These are phyloP conservation scores for Syzygium grande DNA, from an alignment of 345 rosid genomes.

Conservation along the genomic window DNA sequence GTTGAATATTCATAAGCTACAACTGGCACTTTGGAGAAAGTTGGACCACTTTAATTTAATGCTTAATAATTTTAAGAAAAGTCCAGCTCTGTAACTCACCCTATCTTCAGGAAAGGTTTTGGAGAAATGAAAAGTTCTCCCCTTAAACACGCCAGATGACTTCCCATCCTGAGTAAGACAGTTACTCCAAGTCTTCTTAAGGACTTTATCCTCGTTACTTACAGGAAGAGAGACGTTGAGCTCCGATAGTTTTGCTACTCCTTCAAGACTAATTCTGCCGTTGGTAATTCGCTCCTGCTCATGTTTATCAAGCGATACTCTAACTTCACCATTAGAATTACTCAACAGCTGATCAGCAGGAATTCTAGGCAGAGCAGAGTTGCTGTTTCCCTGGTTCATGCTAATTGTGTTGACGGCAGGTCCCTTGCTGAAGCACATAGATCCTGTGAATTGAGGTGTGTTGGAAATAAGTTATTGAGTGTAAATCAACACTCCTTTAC, in stretches of 20 bases:
- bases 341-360: slow-evolving; percentile 17
- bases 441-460: slow-evolving; percentile 21
- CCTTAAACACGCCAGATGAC: slow-evolving; percentile 43
- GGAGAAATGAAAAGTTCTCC: slow-evolving; percentile 75
- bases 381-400: slow-evolving; percentile 27
- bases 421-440: slow-evolving; percentile 37
- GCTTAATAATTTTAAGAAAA: neutral
- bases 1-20: neutral
- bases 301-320: slow-evolving; percentile 21
- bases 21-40: neutral
- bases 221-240: slow-evolving; percentile 14
- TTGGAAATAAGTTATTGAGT: neutral
- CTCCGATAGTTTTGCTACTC: slow-evolving; percentile 18
- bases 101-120: slow-evolving; percentile 68
- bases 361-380: slow-evolving; percentile 8
- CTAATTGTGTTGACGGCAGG: slow-evolving; percentile 18
- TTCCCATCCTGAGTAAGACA: slow-evolving; percentile 24
- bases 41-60: neutral
- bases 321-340: slow-evolving; percentile 21
- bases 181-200: slow-evolving; percentile 23
- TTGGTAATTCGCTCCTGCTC: slow-evolving; percentile 24
- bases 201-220: slow-evolving; percentile 22
- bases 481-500: neutral
- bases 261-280: slow-evolving; percentile 11
- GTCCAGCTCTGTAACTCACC: slow-evolving; percentile 38